Conservation (phyloP, 2,329 filamentous ascomycete species). For the Fusarium haematococcum region DNA sequence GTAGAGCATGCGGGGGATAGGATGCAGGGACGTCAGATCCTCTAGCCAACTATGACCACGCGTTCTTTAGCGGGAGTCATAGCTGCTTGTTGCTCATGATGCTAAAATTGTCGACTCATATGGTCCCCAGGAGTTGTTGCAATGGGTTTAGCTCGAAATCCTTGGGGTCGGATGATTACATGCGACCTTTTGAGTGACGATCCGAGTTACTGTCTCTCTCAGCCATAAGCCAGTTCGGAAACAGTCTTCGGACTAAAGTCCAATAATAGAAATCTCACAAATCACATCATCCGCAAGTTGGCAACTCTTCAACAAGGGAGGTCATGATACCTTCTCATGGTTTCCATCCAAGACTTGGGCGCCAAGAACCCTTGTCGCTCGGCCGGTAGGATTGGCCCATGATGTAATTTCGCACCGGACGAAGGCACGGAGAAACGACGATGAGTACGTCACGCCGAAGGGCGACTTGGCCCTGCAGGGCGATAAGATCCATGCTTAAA, state of each 20-base stretch:
- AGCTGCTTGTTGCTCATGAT: not conserved
- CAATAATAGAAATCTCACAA: not conserved
- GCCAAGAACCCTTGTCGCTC: not conserved
- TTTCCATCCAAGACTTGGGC: not conserved
- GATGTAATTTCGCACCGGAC: not conserved
- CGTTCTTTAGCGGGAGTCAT: not conserved
- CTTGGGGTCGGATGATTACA: not conserved
- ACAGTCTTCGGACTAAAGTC: not conserved
- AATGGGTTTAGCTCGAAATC: not conserved
- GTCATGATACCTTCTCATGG: not conserved
- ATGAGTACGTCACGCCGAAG: conserved; percentile 20
- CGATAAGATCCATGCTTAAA: conserved; percentile 35
- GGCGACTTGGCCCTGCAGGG: conserved; percentile 15
- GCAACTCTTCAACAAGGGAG: not conserved
- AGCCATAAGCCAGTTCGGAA: not conserved
- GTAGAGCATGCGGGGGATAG: not conserved
- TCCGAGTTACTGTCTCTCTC: not conserved
- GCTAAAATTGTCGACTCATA: not conserved
- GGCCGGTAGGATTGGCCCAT: not conserved
- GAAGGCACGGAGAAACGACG: not conserved
- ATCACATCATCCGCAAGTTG: not conserved
- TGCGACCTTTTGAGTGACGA: not conserved
- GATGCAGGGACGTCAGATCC: not conserved
- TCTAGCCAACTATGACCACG: not conserved
- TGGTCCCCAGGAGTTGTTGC: not conserved